A percentile compares a stretch with the other conserved stretches of the same genome.
Evolutionary conservation across 768 basidiomycete species (phyloP).

Genomic region (Tricholoma matsutake): DNA sequence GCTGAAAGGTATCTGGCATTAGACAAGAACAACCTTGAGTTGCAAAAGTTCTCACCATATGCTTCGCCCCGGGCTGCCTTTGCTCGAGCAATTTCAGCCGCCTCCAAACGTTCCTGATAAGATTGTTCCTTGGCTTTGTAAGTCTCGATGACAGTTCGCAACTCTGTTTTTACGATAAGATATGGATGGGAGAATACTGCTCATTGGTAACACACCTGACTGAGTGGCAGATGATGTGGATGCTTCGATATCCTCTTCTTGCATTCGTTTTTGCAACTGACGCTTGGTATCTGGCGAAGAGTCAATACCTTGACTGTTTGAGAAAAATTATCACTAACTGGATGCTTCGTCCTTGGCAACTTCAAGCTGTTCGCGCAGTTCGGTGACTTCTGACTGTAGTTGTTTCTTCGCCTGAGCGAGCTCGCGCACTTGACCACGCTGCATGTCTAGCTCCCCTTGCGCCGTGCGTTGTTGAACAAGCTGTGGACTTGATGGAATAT

Average conservation of each 20-base stretch:
- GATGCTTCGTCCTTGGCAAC: constrained; percentile 55
- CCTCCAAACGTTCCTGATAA: constrained; percentile 59
- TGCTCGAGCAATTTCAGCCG: constrained; percentile 63
- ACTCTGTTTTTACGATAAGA: constrained; percentile 35
- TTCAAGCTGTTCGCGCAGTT: constrained; percentile 57
- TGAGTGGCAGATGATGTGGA: constrained; percentile 59
- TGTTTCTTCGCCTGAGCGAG: constrained; percentile 53
- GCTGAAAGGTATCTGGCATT: constrained; percentile 35
- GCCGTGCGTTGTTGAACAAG: constrained; percentile 62
- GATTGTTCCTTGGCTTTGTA: constrained; percentile 62
- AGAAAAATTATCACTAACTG: constrained; percentile 34
- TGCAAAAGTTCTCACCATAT: constrained; percentile 40
- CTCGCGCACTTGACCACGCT: constrained; percentile 62
- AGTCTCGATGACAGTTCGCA: constrained; percentile 60
- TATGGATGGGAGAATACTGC: constrained; percentile 1
- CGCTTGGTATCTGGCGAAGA: constrained; percentile 48
- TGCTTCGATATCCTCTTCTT: constrained; percentile 60
- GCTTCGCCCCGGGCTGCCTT: constrained; percentile 64
- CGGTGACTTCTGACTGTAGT: constrained; percentile 50
- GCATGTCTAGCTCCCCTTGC: constrained; percentile 63
- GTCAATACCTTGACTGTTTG: constrained; percentile 1
- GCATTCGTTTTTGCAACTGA: constrained; percentile 54
- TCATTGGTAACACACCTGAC: constrained; percentile 39
- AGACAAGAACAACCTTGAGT: not conserved
- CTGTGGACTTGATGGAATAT: constrained; percentile 31